Conservation (phyloP, 2,329 filamentous ascomycete genomes). For the Ustulina deusta region DNA sequence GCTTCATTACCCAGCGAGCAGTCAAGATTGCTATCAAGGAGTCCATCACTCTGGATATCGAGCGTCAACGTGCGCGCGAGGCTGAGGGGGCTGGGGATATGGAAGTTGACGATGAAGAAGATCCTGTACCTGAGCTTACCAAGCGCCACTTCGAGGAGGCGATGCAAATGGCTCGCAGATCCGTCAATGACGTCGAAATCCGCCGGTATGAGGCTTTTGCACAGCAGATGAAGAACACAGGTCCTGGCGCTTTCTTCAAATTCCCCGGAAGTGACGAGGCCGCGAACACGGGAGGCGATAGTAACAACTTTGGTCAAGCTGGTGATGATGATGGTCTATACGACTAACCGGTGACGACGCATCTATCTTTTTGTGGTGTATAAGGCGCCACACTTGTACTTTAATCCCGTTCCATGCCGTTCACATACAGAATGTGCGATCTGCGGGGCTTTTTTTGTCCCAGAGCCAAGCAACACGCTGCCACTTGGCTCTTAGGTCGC, state of each 20-base stretch:
- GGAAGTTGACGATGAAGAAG: slow-evolving; percentile 87
- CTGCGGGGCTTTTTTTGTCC: slow-evolving; percentile 4
- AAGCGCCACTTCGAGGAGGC: slow-evolving; percentile 98
- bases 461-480: slow-evolving; percentile 11
- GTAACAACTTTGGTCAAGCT: slow-evolving; percentile 79
- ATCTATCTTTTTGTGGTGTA: slow-evolving; percentile 37
- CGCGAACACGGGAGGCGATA: slow-evolving; percentile 71
- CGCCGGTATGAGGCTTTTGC: slow-evolving; percentile 98
- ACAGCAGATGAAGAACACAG: slow-evolving; percentile 98
- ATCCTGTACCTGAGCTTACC: slow-evolving; percentile 95
- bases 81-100: slow-evolving; percentile 85
- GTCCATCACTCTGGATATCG: slow-evolving; percentile 88
- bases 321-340: slow-evolving; percentile 98
- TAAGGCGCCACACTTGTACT: slow-evolving; percentile 56
- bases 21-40: slow-evolving; percentile 99
- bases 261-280: slow-evolving; percentile 85
- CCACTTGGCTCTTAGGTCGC: slow-evolving; percentile 31
- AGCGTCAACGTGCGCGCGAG: slow-evolving; percentile 89
- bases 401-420: slow-evolving; percentile 55
- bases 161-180: slow-evolving; percentile 93
- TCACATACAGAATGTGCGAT: slow-evolving; percentile 19
- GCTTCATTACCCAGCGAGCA: slow-evolving; percentile 97
- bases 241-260: slow-evolving; percentile 96
- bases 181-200: slow-evolving; percentile 96
- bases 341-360: slow-evolving; percentile 71